Base-by-base conservation (phyloP, 805 yeast genomes). In the Ogataea philodendri region DNA sequence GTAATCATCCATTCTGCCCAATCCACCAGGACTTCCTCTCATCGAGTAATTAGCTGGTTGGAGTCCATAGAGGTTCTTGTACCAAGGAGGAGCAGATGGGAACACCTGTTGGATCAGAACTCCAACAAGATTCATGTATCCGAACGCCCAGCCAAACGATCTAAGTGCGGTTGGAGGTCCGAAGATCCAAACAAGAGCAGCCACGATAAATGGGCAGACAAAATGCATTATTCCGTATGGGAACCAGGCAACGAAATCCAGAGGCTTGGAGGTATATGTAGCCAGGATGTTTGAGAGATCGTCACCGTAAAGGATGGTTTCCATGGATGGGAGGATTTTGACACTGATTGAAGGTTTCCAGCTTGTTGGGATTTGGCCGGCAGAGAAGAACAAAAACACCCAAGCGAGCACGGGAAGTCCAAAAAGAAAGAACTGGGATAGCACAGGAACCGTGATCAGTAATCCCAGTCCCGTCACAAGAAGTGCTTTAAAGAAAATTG, bases 71-170 rank as follows among this genome's bases (percentile, higher is more conserved):
- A 78, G 57, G 45, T 74, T 76, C 52, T 84, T 82, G 59, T 89
- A 89, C 97, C 97, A 89, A 15, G 97, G 97, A 10, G 97, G 94
- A 32, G 97, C 96, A 22, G 90, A 84, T 5, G 97, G 97, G 57
- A 84, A 85, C 7, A 79, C 39, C 43, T 84, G 71, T 65, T 89
- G 97, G 39, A 75, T 75, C 17, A 81, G 51, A 22, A 89, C 96
- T 28, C 96, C 97, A 33, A 75, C 55, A 45, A 88, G 63, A 61
- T 89, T 90, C 90, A 88, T 82, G 67, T 84, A 86, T 5, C 97
- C 97, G 63, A 89, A 84, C 3, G 96, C 88, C 66, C 87, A 85
- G 3, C 86, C 95, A 59, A 80, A 89, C 3, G 86, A 78, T 45
- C 93, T 76, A 22, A 89, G 63, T 8, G 86, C 67, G 5, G 87